phyloP scores from a whole-genome alignment of 805 yeast species.

The Torulaspora delbrueckii region DNA sequence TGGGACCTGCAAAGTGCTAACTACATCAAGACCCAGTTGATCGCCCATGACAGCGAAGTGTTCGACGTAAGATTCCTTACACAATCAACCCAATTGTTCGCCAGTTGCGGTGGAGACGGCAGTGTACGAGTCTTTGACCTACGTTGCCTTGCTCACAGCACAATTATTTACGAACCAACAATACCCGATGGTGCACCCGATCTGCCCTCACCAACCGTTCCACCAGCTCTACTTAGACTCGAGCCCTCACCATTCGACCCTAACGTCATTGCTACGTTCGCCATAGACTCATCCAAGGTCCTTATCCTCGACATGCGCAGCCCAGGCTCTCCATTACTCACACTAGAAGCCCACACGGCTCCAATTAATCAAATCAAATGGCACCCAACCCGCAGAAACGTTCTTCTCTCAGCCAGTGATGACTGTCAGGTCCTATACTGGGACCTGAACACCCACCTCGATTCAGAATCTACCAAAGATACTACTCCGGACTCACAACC shows the following conservation, averaged over 20 bases:
- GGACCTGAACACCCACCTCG: conserved; percentile 44
- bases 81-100: conserved; percentile 65
- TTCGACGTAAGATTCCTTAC: conserved; percentile 84
- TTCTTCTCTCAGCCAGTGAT: conserved; percentile 61
- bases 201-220: conserved; percentile 16
- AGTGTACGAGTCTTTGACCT: conserved; percentile 89
- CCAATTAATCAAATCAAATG: conserved; percentile 71
- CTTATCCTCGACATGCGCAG: conserved; percentile 76
- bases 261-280: conserved; percentile 78
- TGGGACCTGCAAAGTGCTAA: conserved; percentile 65
- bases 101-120: conserved; percentile 94
- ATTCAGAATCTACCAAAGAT: not conserved
- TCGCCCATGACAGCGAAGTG: conserved; percentile 95
- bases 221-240: conserved; percentile 63
- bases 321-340: conserved; percentile 77
- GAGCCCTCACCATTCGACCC: conserved; percentile 77
- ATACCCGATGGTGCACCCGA: conserved; percentile 3
- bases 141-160: conserved; percentile 83
- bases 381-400: conserved; percentile 68
- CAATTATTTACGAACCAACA: conserved; percentile 82
- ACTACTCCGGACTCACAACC: conserved; percentile 6
- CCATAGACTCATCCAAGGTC: conserved; percentile 60
- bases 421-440: conserved; percentile 69
- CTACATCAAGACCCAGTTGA: conserved; percentile 81
- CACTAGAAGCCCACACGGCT: conserved; percentile 61